Base-by-base conservation (phyloP, 805 yeast species). In the Kazachstania martiniae region DNA sequence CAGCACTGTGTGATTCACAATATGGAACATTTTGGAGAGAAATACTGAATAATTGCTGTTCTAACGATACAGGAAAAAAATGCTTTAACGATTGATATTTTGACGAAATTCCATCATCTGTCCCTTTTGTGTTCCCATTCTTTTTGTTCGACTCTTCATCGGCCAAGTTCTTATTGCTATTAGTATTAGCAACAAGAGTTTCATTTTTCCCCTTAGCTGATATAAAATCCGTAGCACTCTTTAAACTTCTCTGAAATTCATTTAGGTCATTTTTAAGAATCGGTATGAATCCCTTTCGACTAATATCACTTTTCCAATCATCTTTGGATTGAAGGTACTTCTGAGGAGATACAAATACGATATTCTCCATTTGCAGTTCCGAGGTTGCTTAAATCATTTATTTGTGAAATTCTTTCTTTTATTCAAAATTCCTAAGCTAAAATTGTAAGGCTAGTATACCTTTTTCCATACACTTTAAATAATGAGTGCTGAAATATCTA, bases 311-410 rank as follows among this genome's bases (percentile, higher is more conserved):
- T 28, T 44, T 40, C 54, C 54, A 51, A 19, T 28, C 30, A 16
- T 27, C 27, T 5, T 43, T 39, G 5, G 49, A 39, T 2, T 31
- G 17, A n/a, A 49, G 32, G 32, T 46, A 53, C 4, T 41, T 32
- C 12, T 40, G 46, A 2, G 58, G 56, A 5, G 51, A 49, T 4
- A 53, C 56, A 28, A 41, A 53, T 10, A 51, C 32, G 21, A 51
- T 31, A 16, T 44, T 44, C 29, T 42, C 37, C 53, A 47, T 49
- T 18, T n/a, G 22, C 4, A 14, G 15, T 9, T 24, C 10, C 14
- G 17, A 3, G 9, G 8, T 9, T 8, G 6, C 19, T 18, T 8
- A 14, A 13, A 18, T 12, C 12, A 14, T 13, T n/a, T 13, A 13
- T 13, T 26, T 13, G n/a, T 22, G 24, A n/a, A 22, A 22, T 5